These are phyloP conservation scores for Medicago ruthenica DNA, from an alignment of 306 rosid species.

Conservation along the genomic window DNA sequence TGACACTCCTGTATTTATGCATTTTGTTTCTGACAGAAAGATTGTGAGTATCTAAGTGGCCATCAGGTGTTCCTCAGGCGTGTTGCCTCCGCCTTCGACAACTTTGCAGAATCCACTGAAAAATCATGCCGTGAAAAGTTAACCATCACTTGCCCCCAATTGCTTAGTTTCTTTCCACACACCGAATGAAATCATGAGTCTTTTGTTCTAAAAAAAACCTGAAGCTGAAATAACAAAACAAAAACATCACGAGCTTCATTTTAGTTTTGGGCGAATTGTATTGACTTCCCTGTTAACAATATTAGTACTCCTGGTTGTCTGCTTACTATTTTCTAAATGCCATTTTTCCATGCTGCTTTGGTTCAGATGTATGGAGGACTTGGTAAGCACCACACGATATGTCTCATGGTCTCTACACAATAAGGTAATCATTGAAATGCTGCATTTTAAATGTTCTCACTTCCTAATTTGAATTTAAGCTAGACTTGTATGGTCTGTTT, in stretches of 20 bases:
- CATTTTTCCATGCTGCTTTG: conserved; percentile 36
- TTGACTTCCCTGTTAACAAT: conserved; percentile 6
- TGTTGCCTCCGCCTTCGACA: conserved; percentile 89
- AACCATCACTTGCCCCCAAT: conserved; percentile 42
- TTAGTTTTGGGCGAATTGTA: neutral
- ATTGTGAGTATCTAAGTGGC: conserved; percentile 91
- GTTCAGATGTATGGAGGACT: conserved; percentile 94
- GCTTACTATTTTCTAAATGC: conserved; percentile 19
- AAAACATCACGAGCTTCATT: too few species aligned
- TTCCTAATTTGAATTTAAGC: conserved; percentile 31
- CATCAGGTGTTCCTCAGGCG: conserved; percentile 94
- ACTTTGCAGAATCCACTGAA: conserved; percentile 91
- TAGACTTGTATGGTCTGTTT: conserved; percentile 14
- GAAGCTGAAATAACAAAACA: too few species aligned
- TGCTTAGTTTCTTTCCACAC: conserved; percentile 32
- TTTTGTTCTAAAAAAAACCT: neutral
- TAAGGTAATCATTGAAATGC: conserved; percentile 62
- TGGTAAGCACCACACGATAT: conserved; percentile 94
- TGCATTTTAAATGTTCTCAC: conserved; percentile 31
- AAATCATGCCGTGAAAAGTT: conserved; percentile 93
- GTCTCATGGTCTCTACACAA: conserved; percentile 99
- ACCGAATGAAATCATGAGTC: neutral
- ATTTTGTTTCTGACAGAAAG: conserved; percentile 73
- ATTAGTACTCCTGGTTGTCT: conserved; percentile 8
- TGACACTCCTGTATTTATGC: conserved; percentile 12